Percentiles rank a stretch among this genome's conserved stretches.
phyloP scores from a whole-genome alignment of 805 yeast species.

The Starmera caribaea region DNA sequence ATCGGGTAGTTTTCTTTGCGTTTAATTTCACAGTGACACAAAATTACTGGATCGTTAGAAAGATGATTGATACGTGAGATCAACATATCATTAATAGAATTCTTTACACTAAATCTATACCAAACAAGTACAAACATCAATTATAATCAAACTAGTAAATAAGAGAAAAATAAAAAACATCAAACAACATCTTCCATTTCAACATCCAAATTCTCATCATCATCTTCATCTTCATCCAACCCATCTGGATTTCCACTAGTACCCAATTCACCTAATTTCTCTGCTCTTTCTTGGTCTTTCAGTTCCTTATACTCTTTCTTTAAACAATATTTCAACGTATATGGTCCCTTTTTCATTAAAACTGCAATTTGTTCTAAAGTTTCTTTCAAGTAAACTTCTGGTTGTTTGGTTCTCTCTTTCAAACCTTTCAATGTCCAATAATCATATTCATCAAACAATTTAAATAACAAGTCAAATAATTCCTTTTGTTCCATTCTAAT shows the following conservation, averaged over 20 bases:
- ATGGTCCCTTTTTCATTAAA: constrained; percentile 90
- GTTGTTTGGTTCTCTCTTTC: constrained; percentile 90
- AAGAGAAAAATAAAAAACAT: no score
- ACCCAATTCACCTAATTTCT: constrained; percentile 44
- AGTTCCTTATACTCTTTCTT: constrained; percentile 83
- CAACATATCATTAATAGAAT: no score
- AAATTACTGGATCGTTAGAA: no score
- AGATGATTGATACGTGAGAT: no score
- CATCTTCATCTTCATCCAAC: constrained; percentile 36
- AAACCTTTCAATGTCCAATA: constrained; percentile 95
- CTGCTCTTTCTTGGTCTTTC: constrained; percentile 68
- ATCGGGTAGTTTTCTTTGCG: no score
- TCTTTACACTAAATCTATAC: no score
- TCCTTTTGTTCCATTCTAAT: constrained; percentile 92
- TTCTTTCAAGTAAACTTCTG: constrained; percentile 87
- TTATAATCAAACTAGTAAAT: no score
- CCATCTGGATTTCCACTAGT: constrained; percentile 10
- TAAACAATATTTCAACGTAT: constrained; percentile 82
- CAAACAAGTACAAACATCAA: not conserved
- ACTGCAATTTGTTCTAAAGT: constrained; percentile 84
- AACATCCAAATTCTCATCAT: constrained; percentile 57
- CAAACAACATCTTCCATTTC: constrained; percentile 70
- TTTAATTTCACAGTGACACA: no score
- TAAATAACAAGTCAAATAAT: constrained; percentile 77
- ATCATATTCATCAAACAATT: constrained; percentile 87